Base-by-base conservation (phyloP, 129 eudicot species). In the Sambucus nigra region DNA sequence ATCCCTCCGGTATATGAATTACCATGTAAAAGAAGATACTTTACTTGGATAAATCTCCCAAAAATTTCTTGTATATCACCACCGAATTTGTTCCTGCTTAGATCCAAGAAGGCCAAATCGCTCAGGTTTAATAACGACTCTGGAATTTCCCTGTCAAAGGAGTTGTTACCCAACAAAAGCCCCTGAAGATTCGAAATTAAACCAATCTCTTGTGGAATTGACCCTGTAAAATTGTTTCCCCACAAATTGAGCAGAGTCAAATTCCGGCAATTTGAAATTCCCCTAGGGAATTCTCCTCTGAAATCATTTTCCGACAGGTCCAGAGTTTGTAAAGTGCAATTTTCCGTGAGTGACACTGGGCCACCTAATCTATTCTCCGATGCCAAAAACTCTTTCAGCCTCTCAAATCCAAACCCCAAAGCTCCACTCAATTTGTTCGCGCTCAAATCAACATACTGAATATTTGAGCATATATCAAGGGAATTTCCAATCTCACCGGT, bases 261-360 rank as follows among this genome's bases (percentile, higher is more conserved):
- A 47, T 61, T 56, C 67, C 60, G 80, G 57, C 99, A 92, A 19
- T 77, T 55, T 5, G 91, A 79, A 53, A 92, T 70, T 27, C 70
- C 70, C 13, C 5, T 59, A 0, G 96, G 99, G 48, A 92, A 65
- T 32, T 58, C 72, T 39, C 99, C 99, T 17, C 12, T 41, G 31
- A 92, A 69, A 0, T 45, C 20, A 28, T 92, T 92, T 57, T 80
- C 99, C 7, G 99, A 80, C 66, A 86, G 35, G 57, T 92, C 99
- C 15, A 92, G 41, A 4, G 27, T 29, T 59, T 67, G 53, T 59
- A 92, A 51, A 61, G 76, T 67, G 72, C 99, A 92, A 51, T 75
- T 80, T 41, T 47, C 76, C 0, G 81, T 26, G 66, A 92, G 15
- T 6, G 69, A 60, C 49, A 92, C 57, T 4, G 33, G 14, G 40